Evolutionary conservation across 202 grass and related monocot genomes (phyloP).

Genomic region (Zoysia matrella): DNA sequence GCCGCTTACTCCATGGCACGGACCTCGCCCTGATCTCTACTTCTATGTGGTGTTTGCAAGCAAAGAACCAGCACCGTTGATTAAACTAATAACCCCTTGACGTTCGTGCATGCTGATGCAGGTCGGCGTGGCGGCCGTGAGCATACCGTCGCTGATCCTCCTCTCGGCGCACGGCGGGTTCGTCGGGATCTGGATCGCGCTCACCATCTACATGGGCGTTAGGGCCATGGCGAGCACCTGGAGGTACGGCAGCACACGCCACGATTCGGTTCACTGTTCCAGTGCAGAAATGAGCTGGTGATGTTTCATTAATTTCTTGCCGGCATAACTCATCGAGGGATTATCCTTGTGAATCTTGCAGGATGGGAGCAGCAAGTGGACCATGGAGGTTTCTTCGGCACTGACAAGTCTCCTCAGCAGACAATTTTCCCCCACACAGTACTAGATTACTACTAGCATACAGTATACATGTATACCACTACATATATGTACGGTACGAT

Average conservation of each 20-base stretch:
- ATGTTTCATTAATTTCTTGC: too few species aligned
- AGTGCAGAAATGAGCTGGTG: too few species aligned
- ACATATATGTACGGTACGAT: too few species aligned
- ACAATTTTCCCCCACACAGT: not conserved
- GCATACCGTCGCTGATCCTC: conserved; percentile 67
- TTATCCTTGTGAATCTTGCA: not conserved
- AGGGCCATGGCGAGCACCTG: conserved; percentile 77
- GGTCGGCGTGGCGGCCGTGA: conserved; percentile 74
- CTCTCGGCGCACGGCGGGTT: conserved; percentile 72
- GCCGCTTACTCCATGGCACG: conserved; percentile 89
- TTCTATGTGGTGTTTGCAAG: not conserved
- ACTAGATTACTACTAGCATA: not conserved
- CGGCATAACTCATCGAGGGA: too few species aligned
- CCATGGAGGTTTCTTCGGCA: conserved; percentile 40
- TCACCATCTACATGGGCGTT: conserved; percentile 55
- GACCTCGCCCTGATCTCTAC: not conserved
- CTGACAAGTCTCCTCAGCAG: not conserved
- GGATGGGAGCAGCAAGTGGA: conserved; percentile 35
- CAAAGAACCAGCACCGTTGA: not conserved
- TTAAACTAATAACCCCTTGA: not conserved
- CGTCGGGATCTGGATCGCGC: conserved; percentile 68
- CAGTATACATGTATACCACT: too few species aligned
- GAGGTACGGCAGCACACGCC: conserved; percentile 52
- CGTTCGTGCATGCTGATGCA: conserved; percentile 15
- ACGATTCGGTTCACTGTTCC: not conserved